Conservation (phyloP, 78 protist species). For the Dictyostelium firmibasis region DNA sequence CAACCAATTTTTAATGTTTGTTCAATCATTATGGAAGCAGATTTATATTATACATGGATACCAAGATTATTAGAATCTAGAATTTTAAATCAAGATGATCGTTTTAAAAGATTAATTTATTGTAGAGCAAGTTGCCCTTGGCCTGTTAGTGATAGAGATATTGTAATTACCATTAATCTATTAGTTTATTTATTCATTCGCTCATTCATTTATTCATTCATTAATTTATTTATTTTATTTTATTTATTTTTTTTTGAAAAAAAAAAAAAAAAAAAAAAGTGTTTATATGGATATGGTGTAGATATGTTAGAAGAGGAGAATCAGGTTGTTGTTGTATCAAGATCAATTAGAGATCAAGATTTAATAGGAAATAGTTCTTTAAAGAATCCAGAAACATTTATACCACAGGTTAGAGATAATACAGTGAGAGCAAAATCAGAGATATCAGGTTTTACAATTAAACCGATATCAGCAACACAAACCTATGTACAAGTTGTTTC, state of each 20-base stretch:
- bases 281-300: constrained; percentile 59
- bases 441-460: constrained; percentile 27
- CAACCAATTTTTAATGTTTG: constrained; percentile 54
- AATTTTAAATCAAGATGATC: neutral
- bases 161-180: neutral
- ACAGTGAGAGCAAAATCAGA: constrained; percentile 9
- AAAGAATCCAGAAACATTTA: neutral
- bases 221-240: neutral
- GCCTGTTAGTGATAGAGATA: constrained; percentile 56
- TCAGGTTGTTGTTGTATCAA: constrained; percentile 27
- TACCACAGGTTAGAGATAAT: neutral
- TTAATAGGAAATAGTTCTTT: neutral
- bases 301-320: constrained; percentile 60
- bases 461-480: constrained; percentile 8
- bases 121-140: constrained; percentile 38
- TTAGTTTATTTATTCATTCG: neutral
- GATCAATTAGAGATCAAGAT: constrained; percentile 32
- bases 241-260: too few species aligned
- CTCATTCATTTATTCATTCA: too few species aligned
- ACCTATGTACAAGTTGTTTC: constrained; percentile 51
- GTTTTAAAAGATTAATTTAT: constrained; percentile 32
- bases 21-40: constrained; percentile 25
- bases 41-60: constrained; percentile 50
- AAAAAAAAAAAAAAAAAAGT: neutral
- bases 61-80: constrained; percentile 21